Conservation (phyloP, 371 early-diverging fungal genomes). For the Mortierella sp. region DNA sequence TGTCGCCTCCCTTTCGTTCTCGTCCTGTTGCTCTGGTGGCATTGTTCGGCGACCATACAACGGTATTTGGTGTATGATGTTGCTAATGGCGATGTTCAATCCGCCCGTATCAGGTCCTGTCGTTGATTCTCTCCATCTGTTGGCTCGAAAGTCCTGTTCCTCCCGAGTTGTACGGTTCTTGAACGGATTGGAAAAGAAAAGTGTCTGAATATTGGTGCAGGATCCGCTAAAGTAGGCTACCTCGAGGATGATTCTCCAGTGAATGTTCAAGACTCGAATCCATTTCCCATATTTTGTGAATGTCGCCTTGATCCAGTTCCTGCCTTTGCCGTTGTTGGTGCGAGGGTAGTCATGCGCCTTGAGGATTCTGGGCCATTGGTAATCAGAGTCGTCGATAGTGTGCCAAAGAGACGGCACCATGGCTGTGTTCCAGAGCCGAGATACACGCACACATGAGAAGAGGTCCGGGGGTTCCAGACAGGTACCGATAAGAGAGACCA, state of each 20-base stretch:
- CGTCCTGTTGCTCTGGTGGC: neutral
- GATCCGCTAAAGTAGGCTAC: neutral
- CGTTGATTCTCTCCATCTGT: neutral
- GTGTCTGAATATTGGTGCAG: neutral
- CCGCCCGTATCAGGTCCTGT: neutral
- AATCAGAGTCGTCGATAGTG: neutral
- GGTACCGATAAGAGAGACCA: neutral
- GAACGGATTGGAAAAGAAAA: neutral
- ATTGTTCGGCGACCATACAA: neutral
- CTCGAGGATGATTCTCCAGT: neutral
- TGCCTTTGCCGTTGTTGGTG: neutral
- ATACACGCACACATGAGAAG: neutral
- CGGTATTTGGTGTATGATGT: neutral
- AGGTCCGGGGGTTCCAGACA: neutral
- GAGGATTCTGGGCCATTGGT: slow-evolving; percentile 5
- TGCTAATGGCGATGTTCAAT: neutral
- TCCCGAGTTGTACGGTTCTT: neutral
- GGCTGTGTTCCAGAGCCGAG: neutral
- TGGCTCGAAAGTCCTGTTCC: neutral
- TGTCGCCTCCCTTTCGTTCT: neutral
- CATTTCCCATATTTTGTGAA: neutral
- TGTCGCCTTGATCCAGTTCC: neutral
- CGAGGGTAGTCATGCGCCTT: neutral
- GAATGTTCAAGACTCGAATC: neutral
- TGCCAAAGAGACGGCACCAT: neutral